phyloP scores from a whole-genome alignment of 345 rosid genomes.

The Gossypium rotundifolium region DNA sequence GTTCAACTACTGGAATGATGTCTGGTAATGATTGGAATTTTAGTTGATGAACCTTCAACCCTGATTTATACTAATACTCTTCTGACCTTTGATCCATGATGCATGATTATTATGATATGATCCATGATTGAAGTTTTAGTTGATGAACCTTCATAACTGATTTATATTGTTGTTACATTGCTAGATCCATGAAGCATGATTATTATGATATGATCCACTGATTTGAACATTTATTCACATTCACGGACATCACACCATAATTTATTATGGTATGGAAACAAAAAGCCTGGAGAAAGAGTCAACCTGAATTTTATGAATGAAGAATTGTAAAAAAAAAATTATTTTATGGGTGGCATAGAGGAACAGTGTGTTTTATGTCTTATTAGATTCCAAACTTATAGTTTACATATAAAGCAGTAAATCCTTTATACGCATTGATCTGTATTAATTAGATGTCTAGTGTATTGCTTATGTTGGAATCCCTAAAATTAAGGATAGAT shows the following conservation, averaged over 20 bases:
- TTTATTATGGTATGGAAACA: not conserved
- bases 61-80: not conserved
- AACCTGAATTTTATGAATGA: not conserved
- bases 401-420: not conserved
- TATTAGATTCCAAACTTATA: not conserved
- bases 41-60: not conserved
- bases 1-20: not conserved
- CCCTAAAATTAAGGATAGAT: too few relatives aligned
- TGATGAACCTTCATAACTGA: not conserved
- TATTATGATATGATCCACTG: not conserved
- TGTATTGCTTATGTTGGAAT: too few relatives aligned
- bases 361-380: not conserved
- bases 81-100: not conserved
- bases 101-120: conserved; percentile 3
- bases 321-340: not conserved
- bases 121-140: not conserved
- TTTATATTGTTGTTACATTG: not conserved
- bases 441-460: not conserved
- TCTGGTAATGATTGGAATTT: not conserved
- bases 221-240: not conserved
- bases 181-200: not conserved
- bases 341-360: not conserved
- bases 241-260: not conserved
- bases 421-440: not conserved
- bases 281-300: not conserved